Conservation (phyloP, 805 yeast species). For the Ogataea pilisensis region DNA sequence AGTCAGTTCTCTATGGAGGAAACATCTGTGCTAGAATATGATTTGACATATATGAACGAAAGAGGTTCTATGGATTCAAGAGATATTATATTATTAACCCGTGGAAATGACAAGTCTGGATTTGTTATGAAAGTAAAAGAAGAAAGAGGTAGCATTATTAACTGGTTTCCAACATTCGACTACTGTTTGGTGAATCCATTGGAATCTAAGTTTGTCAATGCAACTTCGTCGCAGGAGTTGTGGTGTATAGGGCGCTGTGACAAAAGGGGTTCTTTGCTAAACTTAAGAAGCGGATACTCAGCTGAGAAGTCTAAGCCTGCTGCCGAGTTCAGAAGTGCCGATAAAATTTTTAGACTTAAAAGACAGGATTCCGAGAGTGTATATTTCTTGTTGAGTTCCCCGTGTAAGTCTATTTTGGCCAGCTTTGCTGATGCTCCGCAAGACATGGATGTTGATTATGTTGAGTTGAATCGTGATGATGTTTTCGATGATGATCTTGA, state of each 20-base stretch:
- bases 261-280: slow-evolving; percentile 22
- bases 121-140: slow-evolving; percentile 18
- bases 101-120: slow-evolving; percentile 8
- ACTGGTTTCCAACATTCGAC: slow-evolving; percentile 28
- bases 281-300: slow-evolving; percentile 21
- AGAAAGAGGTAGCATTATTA: slow-evolving; percentile 15
- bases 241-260: slow-evolving; percentile 30
- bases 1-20: slow-evolving; percentile 25
- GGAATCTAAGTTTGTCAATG: slow-evolving; percentile 14
- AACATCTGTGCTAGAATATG: slow-evolving; percentile 9
- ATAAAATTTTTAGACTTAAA: slow-evolving; percentile 11
- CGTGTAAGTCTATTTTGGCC: slow-evolving; percentile 11
- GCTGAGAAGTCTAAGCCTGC: slow-evolving; percentile 19
- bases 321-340: slow-evolving; percentile 12
- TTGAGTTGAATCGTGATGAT: slow-evolving; percentile 2
- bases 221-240: slow-evolving; percentile 23
- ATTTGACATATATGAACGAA: slow-evolving; percentile 22
- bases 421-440: slow-evolving; percentile 1
- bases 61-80: slow-evolving; percentile 24
- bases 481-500: slow-evolving; percentile 5
- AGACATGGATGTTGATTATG: not conserved
- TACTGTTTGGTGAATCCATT: slow-evolving; percentile 17
- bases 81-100: slow-evolving; percentile 12
- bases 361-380: slow-evolving; percentile 1
- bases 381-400: slow-evolving; percentile 14